phyloP scores from a whole-genome alignment of 2,329 filamentous ascomycete genomes.

The Aspergillus cejpii region DNA sequence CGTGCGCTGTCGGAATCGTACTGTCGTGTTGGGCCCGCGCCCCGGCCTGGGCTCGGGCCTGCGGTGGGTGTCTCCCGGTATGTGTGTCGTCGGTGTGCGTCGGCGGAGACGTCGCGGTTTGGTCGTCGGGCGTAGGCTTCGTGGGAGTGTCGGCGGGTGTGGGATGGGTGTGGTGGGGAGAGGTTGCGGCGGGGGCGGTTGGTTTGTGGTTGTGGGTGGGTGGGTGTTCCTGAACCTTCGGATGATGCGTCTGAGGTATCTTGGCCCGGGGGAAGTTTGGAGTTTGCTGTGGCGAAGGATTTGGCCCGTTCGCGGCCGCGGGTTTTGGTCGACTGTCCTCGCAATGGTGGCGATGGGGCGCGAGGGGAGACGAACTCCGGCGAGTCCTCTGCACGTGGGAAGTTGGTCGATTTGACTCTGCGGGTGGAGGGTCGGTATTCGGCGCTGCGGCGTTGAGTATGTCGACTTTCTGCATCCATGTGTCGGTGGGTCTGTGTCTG shows the following conservation, averaged over 20 bases:
- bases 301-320: conserved; percentile 19
- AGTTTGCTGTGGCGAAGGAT: conserved; percentile 16
- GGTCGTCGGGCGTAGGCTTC: conserved; percentile 31
- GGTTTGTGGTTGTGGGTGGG: conserved; percentile 12
- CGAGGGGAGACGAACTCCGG: conserved; percentile 21
- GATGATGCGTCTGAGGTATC: conserved; percentile 24
- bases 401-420: conserved; percentile 16
- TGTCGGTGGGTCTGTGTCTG: conserved; percentile 14
- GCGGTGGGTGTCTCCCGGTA: conserved; percentile 9
- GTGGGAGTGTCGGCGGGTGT: conserved; percentile 33
- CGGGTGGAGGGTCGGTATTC: conserved; percentile 17
- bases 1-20: conserved; percentile 20
- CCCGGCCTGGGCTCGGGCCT: too few species aligned
- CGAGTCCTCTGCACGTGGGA: conserved; percentile 14
- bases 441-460: conserved; percentile 20
- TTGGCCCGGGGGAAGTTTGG: conserved; percentile 10
- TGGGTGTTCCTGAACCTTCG: background rate
- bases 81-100: conserved; percentile 9
- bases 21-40: conserved; percentile 5
- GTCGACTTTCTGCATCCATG: conserved; percentile 18
- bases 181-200: conserved; percentile 19
- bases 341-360: conserved; percentile 24
- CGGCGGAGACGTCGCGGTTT: conserved; percentile 25
- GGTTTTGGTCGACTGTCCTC: conserved; percentile 15
- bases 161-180: conserved; percentile 21